Evolutionary conservation across 371 early-diverging fungal species (phyloP), one percentile per base, ranked within the genome.

Genomic region (Haplosporangium sp.): DNA sequence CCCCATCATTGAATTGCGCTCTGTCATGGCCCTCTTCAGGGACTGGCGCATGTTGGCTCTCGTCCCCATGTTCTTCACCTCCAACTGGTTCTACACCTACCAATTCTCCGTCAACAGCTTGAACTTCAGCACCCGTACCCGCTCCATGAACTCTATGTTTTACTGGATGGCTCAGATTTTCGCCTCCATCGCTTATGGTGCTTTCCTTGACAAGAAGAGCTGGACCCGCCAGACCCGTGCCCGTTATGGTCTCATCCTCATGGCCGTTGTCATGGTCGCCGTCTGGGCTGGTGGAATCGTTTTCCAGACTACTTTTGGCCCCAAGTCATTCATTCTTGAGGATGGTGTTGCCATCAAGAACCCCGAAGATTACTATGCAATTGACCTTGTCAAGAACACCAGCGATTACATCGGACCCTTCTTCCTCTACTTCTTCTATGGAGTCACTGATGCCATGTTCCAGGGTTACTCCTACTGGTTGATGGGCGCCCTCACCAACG

Each of bases 1-100:
- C 54, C 86, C 86, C 72, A 81, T 71, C 21, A 52, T 69, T 9
- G 93, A 94, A 71, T 67, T 88, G 12, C 71, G 85, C 21, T 85
- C 87, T 23, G 85, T 91, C 43, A 20, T 90, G 14, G 74, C 73
- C 51, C 86, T 92, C 16, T 93, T 93, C 86, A 72, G 65, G 43
- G 89, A 93, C 69, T 87, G 87, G 85, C 83, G 83, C 59, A 83
- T 92, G 82, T 67, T 88, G 16, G 54, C 77, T 41, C 75, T 93
- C 46, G 56, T 89, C 16, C 93, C 93, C 46, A 83, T 92, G 73
- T 92, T 90, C 75, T 83, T 92, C 55, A 82, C 91, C n/a, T 91
- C 92, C 66, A 94, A 94, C 71, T 92, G 90, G 86, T 86, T 91
- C 82, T 93, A 92, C 80, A 84, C 91, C 11, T 93, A 92, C 77